These are phyloP conservation scores for Ceratopteris richardii DNA, from an alignment of 75 land plant species.

Conservation along the genomic window DNA sequence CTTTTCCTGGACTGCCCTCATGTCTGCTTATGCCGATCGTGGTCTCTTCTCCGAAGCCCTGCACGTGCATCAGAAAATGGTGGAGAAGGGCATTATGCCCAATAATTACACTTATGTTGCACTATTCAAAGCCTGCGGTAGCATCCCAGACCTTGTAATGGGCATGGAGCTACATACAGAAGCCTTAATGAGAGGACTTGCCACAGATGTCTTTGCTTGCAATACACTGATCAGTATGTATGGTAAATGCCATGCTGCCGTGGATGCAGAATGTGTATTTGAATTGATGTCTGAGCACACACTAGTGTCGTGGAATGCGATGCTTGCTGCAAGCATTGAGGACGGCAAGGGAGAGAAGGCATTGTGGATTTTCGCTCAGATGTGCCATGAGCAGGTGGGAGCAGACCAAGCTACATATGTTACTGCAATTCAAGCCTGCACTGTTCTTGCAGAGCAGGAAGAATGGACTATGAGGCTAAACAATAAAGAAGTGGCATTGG, in stretches of 20 bases:
- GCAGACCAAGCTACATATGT: conserved; percentile 9
- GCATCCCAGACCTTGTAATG: not conserved
- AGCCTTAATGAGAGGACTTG: conserved; percentile 15
- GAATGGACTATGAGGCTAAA: not conserved
- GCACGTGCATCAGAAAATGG: conserved; percentile 9
- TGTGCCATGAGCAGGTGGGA: not conserved
- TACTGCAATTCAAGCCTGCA: not conserved
- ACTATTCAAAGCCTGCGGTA: conserved; percentile 8
- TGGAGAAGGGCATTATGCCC: conserved; percentile 1
- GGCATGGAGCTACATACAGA: conserved; percentile 17
- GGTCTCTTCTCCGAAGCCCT: conserved; percentile 4
- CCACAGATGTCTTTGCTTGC: conserved; percentile 9
- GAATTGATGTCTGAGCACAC: not conserved
- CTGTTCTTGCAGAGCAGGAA: conserved; percentile 1
- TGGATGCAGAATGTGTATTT: conserved; percentile 18
- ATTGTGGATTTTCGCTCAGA: not conserved
- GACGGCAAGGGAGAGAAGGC: not conserved
- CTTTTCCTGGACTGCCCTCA: conserved; percentile 24
- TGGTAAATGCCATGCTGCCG: conserved; percentile 4
- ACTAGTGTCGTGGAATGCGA: conserved; percentile 6
- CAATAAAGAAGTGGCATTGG: not conserved
- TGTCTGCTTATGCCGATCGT: conserved; percentile 2
- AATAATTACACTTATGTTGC: conserved; percentile 22
- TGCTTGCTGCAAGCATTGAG: not conserved
- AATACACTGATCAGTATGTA: conserved; percentile 28